Evolutionary conservation across 306 rosid genomes (phyloP).

Genomic region (Quillaja saponaria): DNA sequence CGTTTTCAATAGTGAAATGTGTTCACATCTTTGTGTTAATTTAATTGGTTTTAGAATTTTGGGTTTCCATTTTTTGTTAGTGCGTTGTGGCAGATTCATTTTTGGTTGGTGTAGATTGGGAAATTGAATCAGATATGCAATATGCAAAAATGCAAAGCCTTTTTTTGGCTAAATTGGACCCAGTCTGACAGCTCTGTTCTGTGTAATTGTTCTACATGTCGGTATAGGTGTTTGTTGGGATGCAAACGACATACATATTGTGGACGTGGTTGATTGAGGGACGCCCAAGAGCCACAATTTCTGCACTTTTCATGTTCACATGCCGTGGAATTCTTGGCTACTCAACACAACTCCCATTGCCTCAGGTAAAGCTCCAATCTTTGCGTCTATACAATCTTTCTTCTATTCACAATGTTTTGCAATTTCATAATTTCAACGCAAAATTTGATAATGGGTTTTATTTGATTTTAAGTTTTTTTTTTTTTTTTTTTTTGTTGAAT

Average conservation of each 20-base stretch:
- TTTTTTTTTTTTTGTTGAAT: not conserved
- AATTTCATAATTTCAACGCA: too few species aligned
- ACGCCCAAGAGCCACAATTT: constrained; percentile 77
- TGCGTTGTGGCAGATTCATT: too few species aligned
- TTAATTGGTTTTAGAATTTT: not conserved
- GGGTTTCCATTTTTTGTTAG: not conserved
- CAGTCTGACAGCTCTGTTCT: constrained; percentile 8
- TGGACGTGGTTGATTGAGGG: constrained; percentile 95
- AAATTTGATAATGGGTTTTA: not conserved
- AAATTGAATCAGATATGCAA: too few species aligned
- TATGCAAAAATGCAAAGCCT: too few species aligned
- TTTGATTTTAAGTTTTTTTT: not conserved
- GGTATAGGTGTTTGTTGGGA: constrained; percentile 73
- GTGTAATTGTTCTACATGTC: not conserved
- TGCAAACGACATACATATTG: constrained; percentile 82
- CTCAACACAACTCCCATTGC: constrained; percentile 90
- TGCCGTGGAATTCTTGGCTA: constrained; percentile 91
- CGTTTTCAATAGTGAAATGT: not conserved
- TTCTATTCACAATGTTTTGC: too few species aligned
- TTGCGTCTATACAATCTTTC: not conserved
- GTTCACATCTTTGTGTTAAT: not conserved
- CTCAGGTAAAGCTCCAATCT: constrained; percentile 54
- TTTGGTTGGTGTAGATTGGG: too few species aligned
- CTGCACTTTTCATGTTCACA: constrained; percentile 88
- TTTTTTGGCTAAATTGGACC: too few species aligned